Evolutionary conservation across 2,329 filamentous ascomycete genomes (phyloP).

Genomic region (Fonsecaea multimorphosa): DNA sequence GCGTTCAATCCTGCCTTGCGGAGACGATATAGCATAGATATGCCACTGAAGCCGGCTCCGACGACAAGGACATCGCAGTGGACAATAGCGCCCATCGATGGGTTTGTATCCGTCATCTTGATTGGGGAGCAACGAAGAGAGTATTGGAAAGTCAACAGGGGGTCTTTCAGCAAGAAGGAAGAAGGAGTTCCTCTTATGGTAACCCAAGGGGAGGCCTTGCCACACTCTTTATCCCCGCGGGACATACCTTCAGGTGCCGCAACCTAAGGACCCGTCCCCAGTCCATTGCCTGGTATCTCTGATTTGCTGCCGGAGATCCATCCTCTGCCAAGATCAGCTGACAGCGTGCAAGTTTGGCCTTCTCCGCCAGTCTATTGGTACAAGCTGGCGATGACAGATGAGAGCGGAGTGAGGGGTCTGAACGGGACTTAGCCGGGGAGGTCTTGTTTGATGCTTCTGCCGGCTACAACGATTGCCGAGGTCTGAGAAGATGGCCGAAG

Average conservation of each 20-base stretch:
- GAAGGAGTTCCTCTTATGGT: background rate
- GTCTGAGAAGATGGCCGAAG: background rate
- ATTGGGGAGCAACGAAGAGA: background rate
- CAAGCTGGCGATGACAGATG: background rate
- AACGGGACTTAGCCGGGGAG: background rate
- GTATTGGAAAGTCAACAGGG: background rate
- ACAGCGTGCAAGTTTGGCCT: background rate
- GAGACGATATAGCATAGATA: conserved; percentile 41
- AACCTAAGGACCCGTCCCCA: background rate
- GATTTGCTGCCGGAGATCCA: background rate
- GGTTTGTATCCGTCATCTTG: conserved; percentile 16
- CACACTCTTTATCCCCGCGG: background rate
- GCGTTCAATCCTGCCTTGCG: conserved; percentile 44
- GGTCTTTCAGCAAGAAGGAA: background rate
- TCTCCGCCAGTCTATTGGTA: background rate
- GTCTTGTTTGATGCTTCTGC: background rate
- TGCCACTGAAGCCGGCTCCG: conserved; percentile 37
- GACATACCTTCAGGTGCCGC: background rate
- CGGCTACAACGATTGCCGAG: background rate
- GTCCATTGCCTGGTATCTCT: background rate
- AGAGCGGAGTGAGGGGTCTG: background rate
- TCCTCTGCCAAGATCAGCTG: background rate
- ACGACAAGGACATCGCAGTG: conserved; percentile 37
- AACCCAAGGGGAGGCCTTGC: background rate
- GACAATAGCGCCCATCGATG: conserved; percentile 24